Percentiles rank a stretch among this genome's conserved stretches.
Evolutionary conservation across 306 rosid genomes (phyloP).

Genomic region (Lablab purpureus): DNA sequence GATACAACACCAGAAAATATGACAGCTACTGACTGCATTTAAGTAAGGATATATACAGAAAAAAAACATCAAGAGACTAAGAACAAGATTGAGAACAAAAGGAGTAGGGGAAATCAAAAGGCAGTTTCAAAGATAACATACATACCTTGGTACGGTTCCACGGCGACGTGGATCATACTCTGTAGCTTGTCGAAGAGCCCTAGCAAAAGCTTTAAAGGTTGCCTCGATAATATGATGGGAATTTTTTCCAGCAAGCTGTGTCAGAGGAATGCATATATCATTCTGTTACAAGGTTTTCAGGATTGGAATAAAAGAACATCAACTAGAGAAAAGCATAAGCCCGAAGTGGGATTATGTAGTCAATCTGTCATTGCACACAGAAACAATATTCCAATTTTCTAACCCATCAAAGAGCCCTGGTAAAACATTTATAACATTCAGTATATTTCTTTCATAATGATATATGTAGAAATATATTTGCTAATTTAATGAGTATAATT

Average conservation of each 20-base stretch:
- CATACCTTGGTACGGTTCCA: conserved; percentile 87
- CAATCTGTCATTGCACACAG: conserved; percentile 13
- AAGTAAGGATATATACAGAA: too few relatives aligned
- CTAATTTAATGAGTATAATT: conserved; percentile 21
- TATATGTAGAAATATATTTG: conserved; percentile 30
- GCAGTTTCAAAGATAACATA: conserved; percentile 36
- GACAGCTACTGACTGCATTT: too few relatives aligned
- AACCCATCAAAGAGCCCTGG: not conserved
- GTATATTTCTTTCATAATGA: not conserved
- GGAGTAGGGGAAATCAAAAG: not conserved
- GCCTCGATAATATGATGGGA: conserved; percentile 98
- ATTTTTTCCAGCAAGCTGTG: conserved; percentile 85
- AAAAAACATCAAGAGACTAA: too few relatives aligned
- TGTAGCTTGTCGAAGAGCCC: conserved; percentile 96
- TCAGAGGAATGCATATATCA: conserved; percentile 42
- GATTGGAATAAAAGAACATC: conserved; percentile 30
- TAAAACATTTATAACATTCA: conserved; percentile 20
- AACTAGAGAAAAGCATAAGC: conserved; percentile 25
- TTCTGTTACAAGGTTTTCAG: conserved; percentile 29
- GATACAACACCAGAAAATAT: too few relatives aligned
- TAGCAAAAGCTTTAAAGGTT: conserved; percentile 96
- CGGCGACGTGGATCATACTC: conserved; percentile 82
- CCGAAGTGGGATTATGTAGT: conserved; percentile 13
- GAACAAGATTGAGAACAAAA: too few relatives aligned
- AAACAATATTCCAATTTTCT: conserved; percentile 31